Evolutionary conservation across 371 early-diverging fungal species (phyloP).

Genomic region (Syncephalastrum racemosum): DNA sequence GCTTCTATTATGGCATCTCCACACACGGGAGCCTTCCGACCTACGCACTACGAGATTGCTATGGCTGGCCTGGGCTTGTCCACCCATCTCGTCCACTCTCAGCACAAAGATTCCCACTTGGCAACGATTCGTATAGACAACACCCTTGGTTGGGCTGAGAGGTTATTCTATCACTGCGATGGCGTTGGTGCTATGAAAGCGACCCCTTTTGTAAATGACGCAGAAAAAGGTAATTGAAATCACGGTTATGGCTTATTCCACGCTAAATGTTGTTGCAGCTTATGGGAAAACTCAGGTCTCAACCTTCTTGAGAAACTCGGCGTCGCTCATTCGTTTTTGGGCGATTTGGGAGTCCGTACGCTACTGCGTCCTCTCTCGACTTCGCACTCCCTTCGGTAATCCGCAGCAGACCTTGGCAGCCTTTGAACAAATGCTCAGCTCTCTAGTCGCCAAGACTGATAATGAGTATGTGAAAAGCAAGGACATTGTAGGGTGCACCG

Average conservation of each 20-base stretch:
- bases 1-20: conserved; percentile 41
- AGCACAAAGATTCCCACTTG: background rate
- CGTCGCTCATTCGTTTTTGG: conserved; percentile 63
- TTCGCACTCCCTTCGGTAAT: conserved; percentile 77
- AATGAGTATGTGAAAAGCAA: background rate
- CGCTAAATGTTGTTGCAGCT: conserved; percentile 2
- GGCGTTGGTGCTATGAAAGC: conserved; percentile 9
- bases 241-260: no score
- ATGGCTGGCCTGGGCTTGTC: conserved; percentile 41
- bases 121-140: conserved; percentile 4
- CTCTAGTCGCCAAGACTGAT: conserved; percentile 11
- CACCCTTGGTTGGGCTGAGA: conserved; percentile 30
- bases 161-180: conserved; percentile 41
- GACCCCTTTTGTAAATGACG: no score
- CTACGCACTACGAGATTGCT: conserved; percentile 45
- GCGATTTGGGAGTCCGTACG: conserved; percentile 77
- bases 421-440: conserved; percentile 59
- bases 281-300: conserved; percentile 20
- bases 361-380: conserved; percentile 68
- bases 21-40: conserved; percentile 48
- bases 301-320: conserved; percentile 27
- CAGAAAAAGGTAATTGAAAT: no score
- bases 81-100: conserved; percentile 22
- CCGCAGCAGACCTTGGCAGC: conserved; percentile 78
- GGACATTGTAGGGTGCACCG: background rate